Base-by-base conservation (phyloP, 208 protist genomes). In the Trypanosoma rangeli region DNA sequence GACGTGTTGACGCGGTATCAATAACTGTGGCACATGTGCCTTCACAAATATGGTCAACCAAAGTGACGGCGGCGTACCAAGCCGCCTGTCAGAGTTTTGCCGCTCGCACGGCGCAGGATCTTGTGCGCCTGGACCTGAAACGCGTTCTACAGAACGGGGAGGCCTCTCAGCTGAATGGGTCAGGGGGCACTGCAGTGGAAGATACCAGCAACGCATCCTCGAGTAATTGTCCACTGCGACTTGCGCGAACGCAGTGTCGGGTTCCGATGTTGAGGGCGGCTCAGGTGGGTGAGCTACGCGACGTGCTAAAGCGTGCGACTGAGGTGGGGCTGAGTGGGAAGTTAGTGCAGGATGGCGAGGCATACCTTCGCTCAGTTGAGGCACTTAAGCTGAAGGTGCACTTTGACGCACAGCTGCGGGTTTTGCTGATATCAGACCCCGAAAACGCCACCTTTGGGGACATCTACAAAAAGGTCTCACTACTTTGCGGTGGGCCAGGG, bases 351-450 rank as follows among this genome's bases (percentile, higher is more conserved):
- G 69, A 85, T 35, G 78, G 79, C 0, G 74, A 80, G 16, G 74
- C 79, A 16, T 70, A 60, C 9, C 76, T 92, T 22, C 65, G 60
- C 18, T 81, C 73, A 1, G 44, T 78, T 15, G 62, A 82, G 20
- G 81, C 67, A 46, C 48, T 93, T 1, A 75, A 79, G 26, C 52
- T 94, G 46, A 94, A 94, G 68, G 77, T 94, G 20, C 89, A 91
- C 78, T 91, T 90, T 62, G 83, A 87, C 37, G 84, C 83, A 2
- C 79, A 91, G 55, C 80, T 84, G 10, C 86, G 86, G 10, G 66
- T 94, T 55, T 16, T 94, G 58, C 75, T 75, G 24, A 49, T 92
- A 24, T 31, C 50, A 8, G 78, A 86, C 15, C 83, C 84, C 13
- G 62, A 80, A 9, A 67, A 69, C 4, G 62, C 76, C 28, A 70